Evolutionary conservation across 2,329 filamentous ascomycete genomes (phyloP).

Genomic region (Grosmannia clavigera): DNA sequence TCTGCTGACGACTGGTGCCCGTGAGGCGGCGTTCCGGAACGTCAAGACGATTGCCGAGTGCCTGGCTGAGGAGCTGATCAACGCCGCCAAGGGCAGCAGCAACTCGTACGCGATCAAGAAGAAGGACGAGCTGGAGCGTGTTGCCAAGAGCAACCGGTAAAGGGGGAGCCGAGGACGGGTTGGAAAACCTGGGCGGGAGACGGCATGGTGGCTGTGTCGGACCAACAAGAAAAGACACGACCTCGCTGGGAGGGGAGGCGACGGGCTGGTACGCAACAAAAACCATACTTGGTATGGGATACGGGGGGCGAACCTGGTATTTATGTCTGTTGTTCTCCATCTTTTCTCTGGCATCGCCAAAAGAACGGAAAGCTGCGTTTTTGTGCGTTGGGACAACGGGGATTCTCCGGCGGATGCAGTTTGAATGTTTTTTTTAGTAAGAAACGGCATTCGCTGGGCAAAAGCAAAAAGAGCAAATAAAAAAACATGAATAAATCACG

Average conservation of each 20-base stretch:
- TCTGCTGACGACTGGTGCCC: slow-evolving; percentile 96
- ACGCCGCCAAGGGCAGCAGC: slow-evolving; percentile 99
- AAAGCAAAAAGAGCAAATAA: slow-evolving; percentile 10
- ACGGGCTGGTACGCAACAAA: slow-evolving; percentile 1
- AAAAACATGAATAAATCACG: background rate
- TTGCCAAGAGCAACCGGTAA: slow-evolving; percentile 99
- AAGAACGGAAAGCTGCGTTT: slow-evolving; percentile 21
- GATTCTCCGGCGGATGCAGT: background rate
- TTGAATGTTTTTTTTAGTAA: background rate
- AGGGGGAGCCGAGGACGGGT: slow-evolving; percentile 22
- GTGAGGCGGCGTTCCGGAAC: slow-evolving; percentile 98
- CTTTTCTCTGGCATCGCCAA: slow-evolving; percentile 10
- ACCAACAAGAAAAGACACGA: background rate
- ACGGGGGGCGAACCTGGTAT: slow-evolving; percentile 17
- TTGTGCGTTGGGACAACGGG: background rate
- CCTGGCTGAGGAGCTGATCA: slow-evolving; percentile 99
- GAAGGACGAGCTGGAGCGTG: slow-evolving; percentile 99
- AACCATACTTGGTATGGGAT: slow-evolving; percentile 10
- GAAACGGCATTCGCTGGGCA: background rate
- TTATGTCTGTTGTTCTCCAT: slow-evolving; percentile 1
- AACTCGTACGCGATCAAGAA: slow-evolving; percentile 99
- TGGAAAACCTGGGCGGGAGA: slow-evolving; percentile 3
- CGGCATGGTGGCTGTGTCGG: background rate
- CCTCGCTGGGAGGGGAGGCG: background rate
- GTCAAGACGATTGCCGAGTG: slow-evolving; percentile 99